Evolutionary conservation across 2,329 filamentous ascomycete genomes (phyloP), one percentile per base, ranked within the genome.

Genomic region (Apiospora kogelbergensis): DNA sequence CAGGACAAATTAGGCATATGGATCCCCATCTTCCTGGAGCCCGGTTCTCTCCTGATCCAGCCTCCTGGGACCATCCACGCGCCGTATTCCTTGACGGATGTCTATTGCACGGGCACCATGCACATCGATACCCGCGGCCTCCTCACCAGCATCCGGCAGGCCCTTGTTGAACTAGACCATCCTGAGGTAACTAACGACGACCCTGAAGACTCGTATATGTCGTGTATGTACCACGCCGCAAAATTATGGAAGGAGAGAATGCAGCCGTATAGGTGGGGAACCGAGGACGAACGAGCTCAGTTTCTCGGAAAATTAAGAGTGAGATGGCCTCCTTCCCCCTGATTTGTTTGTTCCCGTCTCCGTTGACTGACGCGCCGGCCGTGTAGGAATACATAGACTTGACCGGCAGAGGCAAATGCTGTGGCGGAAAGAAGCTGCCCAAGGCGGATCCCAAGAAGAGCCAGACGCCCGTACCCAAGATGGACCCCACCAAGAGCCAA

Each of bases 141-240:
- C 4, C 37, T 67, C 41, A 40, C 46, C 5, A 67, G 66, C 37
- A 45, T 63, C 41, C 22, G 41, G 11, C 66, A 60, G n/a, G 46
- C 66, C 37, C 33, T 67, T 17, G 9, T 60, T 33, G 66, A 67
- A 6, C 6, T 63, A 13, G 40, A 42, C 24, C 66, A 67, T 15
- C 66, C 66, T n/a, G 53, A 67, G 24, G 42, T 67, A 26, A 67
- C 66, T 17, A 67, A 67, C 33, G 66, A 67, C 46, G 66, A 67
- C 7, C 66, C 30, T 24, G 66, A 57, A 63, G 17, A 40, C 20
- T 41, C 33, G 20, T 67, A 67, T 22, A 15, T 63, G 37, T 26
- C 46, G 13, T 67, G 66, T 17, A 67, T 67, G 66, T 60, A 45
- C 7, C 66, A 67, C 22, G 66, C 66, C 10, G 66, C 66, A n/a